phyloP scores from a whole-genome alignment of 345 rosid species.

The Gossypioides kirkii region DNA sequence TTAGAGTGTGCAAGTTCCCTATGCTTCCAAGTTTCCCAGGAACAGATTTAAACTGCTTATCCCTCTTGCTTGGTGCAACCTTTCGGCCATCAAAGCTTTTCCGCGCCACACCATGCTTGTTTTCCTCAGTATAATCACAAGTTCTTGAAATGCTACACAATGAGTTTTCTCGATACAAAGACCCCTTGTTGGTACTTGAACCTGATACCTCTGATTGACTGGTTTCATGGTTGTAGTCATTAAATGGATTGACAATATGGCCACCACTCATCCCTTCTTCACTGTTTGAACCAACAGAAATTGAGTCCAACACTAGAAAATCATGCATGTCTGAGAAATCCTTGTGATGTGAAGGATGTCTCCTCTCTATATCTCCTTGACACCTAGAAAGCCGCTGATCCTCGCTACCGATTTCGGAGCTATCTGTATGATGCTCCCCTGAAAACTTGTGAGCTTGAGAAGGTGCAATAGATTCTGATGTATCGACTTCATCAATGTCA shows the following conservation, averaged over 20 bases:
- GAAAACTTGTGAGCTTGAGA: constrained; percentile 7
- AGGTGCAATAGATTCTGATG: constrained; percentile 13
- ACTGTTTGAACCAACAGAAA: constrained; percentile 29
- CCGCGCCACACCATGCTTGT: constrained; percentile 13
- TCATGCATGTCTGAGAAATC: constrained; percentile 18
- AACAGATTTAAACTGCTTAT: constrained; percentile 27
- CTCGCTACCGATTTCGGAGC: constrained; percentile 13
- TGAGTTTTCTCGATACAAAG: constrained; percentile 9
- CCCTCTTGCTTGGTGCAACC: constrained; percentile 21
- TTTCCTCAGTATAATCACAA: constrained; percentile 6
- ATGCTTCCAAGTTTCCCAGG: constrained; percentile 18
- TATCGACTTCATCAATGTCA: constrained; percentile 20
- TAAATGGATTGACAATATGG: constrained; percentile 15
- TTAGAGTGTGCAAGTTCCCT: constrained; percentile 21
- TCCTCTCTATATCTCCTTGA: constrained; percentile 4
- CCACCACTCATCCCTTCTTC: constrained; percentile 18
- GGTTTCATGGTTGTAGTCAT: not conserved
- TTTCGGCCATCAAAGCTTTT: constrained; percentile 12
- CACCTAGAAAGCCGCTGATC: constrained; percentile 11
- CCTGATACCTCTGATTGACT: constrained; percentile 17
- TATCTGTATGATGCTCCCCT: constrained; percentile 6
- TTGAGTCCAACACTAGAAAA: constrained; percentile 22
- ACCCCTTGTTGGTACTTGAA: constrained; percentile 12
- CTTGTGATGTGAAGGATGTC: constrained; percentile 5
- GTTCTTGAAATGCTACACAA: constrained; percentile 21